Percentiles rank a stretch among this genome's conserved stretches.
Evolutionary conservation across 2,329 filamentous ascomycete species (phyloP).

Genomic region (Cercospora sesami): DNA sequence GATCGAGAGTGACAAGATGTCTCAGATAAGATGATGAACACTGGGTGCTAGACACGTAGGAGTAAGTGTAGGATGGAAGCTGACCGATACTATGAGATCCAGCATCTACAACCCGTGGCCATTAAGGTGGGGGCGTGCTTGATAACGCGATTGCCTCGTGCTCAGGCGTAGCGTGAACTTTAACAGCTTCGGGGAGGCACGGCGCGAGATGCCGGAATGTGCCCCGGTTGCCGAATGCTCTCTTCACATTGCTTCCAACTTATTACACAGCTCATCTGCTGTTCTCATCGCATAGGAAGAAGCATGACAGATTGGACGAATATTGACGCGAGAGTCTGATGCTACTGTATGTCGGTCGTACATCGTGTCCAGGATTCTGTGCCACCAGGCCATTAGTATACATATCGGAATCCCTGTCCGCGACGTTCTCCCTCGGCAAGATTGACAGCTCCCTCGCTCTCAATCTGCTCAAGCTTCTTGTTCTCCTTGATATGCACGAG

Average conservation of each 20-base stretch:
- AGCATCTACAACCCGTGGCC: not conserved
- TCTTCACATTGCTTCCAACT: not conserved
- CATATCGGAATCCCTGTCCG: constrained; percentile 12
- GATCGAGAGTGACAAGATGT: not conserved
- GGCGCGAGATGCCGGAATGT: not conserved
- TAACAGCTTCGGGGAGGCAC: not conserved
- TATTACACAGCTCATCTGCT: not conserved
- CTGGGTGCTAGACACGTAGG: not conserved
- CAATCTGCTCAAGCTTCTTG: constrained; percentile 32
- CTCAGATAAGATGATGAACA: not conserved
- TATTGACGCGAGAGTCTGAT: not conserved
- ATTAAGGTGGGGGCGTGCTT: not conserved
- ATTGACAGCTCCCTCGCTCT: constrained; percentile 14
- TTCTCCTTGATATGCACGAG: constrained; percentile 41
- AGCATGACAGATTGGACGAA: not conserved
- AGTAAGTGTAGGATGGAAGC: not conserved
- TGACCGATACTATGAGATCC: not conserved
- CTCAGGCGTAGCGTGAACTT: not conserved
- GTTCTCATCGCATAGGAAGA: not conserved
- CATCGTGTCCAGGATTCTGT: not conserved
- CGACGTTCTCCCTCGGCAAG: not conserved
- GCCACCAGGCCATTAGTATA: not conserved
- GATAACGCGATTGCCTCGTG: not conserved
- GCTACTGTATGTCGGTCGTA: not conserved
- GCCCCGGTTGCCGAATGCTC: not conserved